Percentiles rank a stretch among this genome's conserved stretches.
Conservation (phyloP, 495 filamentous ascomycete genomes). For the Lepraria neglecta region DNA sequence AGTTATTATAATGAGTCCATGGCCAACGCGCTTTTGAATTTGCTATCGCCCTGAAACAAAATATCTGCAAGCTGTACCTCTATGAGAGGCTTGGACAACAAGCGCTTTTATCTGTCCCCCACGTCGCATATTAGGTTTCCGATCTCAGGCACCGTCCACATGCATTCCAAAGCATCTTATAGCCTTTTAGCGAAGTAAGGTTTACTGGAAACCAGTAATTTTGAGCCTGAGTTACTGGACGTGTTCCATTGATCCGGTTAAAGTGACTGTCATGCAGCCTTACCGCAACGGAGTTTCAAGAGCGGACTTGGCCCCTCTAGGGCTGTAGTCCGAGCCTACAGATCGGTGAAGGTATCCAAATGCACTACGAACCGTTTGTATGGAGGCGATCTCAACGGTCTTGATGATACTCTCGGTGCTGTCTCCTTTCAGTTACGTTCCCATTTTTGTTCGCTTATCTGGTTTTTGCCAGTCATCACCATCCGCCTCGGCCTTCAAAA, state of each 20-base stretch:
- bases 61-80: too few relatives aligned
- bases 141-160: too few relatives aligned
- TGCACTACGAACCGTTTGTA: neutral
- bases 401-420: neutral
- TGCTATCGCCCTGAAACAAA: too few relatives aligned
- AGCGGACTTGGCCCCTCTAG: neutral
- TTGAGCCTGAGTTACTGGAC: too few relatives aligned
- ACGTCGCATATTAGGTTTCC: too few relatives aligned
- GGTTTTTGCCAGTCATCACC: neutral
- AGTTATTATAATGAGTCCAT: too few relatives aligned
- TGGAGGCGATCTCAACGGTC: neutral
- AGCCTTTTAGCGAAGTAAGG: too few relatives aligned
- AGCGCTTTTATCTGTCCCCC: too few relatives aligned
- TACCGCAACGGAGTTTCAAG: neutral
- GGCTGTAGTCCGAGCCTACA: neutral
- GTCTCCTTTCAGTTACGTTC: constrained; percentile 1
- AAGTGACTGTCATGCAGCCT: neutral
- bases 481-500: constrained; percentile 3
- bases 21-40: too few relatives aligned
- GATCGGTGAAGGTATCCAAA: neutral
- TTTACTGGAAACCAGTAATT: too few relatives aligned
- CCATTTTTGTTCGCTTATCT: neutral
- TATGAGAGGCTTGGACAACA: too few relatives aligned
- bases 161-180: too few relatives aligned
- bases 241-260: neutral